Evolutionary conservation across 805 yeast species (phyloP), one percentile per base, ranked within the genome.

Genomic region (Kazachstania taianensis): DNA sequence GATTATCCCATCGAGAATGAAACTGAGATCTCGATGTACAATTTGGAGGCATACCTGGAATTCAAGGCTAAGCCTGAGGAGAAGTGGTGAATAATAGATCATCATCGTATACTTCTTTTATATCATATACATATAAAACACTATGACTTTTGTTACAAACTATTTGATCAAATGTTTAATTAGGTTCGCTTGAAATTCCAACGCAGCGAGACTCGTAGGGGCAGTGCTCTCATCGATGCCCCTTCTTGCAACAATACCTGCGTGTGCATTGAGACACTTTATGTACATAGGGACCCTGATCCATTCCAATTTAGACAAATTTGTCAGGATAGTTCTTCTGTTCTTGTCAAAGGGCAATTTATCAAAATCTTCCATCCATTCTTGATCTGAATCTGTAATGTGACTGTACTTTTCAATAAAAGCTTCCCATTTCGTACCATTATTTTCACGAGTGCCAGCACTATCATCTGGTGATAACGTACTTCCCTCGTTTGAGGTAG

Each of bases 21-120:
- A 62, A 85, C 96, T 3, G 98, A 92, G 55, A 60, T 92, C 30
- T 82, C 95, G 20, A 53, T 82, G n/a, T 92, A 77, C 63, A 84
- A 83, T 40, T 55, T 62, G 49, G 69, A 60, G 6, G 86, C 72
- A 28, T 92, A 87, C 57, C 64, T 63, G 20, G 71, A 62, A 29
- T 92, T 66, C 62, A 82, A 82, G 61, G 66, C 67, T 28, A 80
- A 87, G 46, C 98, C 98, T 0, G 86, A 75, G 49, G 96, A 86
- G 53, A 81, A 82, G 55, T 89, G 98, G 97, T 80, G 57, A 57
- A 20, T 2, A 18, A 37, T 8, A 20, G 16, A n/a, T 9, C 12
- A n/a, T 7, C 7, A 10, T 7, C 8, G 12, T 3, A 9, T n/a
- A 9, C 12, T n/a, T 22, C 25, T 25, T 25, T 24, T 12, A 15